These are phyloP conservation scores for Geranium rotundifolium DNA, from an alignment of 345 rosid genomes.

Conservation along the genomic window DNA sequence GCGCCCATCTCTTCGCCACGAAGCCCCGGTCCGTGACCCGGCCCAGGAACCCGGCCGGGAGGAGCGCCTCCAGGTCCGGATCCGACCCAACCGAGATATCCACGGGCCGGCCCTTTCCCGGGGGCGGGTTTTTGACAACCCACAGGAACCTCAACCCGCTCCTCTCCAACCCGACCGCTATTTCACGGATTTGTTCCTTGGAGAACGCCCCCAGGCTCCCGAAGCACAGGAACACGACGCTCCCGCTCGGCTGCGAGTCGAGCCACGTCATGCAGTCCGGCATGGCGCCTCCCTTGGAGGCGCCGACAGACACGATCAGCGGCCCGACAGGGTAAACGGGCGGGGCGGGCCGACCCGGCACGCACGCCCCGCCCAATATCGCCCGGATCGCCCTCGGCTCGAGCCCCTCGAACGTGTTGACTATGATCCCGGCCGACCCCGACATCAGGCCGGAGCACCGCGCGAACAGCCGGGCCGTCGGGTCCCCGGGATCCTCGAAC, in stretches of 20 bases:
- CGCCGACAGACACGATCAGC: constrained; percentile 13
- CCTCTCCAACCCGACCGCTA: constrained; percentile 39
- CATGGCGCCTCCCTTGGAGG: neutral
- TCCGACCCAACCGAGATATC: constrained; percentile 5
- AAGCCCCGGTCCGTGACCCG: constrained; percentile 21
- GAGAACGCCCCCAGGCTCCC: constrained; percentile 51
- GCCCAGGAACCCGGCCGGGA: constrained; percentile 36
- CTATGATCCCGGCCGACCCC: constrained; percentile 34
- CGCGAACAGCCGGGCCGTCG: constrained; percentile 16
- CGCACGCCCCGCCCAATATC: constrained; percentile 29
- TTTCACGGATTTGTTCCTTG: constrained; percentile 24
- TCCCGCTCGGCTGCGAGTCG: constrained; percentile 30
- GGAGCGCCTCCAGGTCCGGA: constrained; percentile 19
- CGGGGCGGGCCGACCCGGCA: constrained; percentile 19
- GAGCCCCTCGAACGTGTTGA: constrained; percentile 44
- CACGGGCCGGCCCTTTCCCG: constrained; percentile 6
- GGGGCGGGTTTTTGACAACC: constrained; percentile 39
- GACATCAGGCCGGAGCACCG: constrained; percentile 6
- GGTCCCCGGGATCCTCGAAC: neutral
- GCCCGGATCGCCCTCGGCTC: constrained; percentile 32
- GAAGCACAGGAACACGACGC: constrained; percentile 46
- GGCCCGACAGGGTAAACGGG: constrained; percentile 50
- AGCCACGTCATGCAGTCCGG: constrained; percentile 37
- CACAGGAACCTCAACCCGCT: constrained; percentile 41
- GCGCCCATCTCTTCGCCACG: constrained; percentile 18